These are phyloP conservation scores for Boletus coccyginus DNA, from an alignment of 768 basidiomycete genomes.

Conservation along the genomic window DNA sequence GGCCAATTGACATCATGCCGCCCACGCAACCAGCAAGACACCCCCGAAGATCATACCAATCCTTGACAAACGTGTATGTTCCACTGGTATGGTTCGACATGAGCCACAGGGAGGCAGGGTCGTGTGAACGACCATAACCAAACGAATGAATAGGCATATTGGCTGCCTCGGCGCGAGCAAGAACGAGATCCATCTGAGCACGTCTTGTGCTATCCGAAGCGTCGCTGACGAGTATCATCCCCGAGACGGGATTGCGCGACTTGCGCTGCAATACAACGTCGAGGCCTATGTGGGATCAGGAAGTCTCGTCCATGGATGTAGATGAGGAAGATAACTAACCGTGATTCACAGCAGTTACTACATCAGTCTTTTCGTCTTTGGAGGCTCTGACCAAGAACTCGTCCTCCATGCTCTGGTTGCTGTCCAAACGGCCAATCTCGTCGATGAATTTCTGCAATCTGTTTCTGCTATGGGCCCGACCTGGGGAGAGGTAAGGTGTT, in stretches of 20 bases:
- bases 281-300: conserved; percentile 49
- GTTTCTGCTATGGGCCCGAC: conserved; percentile 63
- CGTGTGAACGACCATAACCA: conserved; percentile 95
- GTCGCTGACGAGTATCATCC: conserved; percentile 92
- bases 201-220: conserved; percentile 88
- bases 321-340: conserved; percentile 41
- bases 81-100: conserved; percentile 98
- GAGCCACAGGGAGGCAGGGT: conserved; percentile 96
- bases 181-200: conserved; percentile 97
- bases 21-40: conserved; percentile 94
- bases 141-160: conserved; percentile 97
- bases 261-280: conserved; percentile 96
- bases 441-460: conserved; percentile 79
- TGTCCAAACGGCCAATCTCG: conserved; percentile 48
- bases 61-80: conserved; percentile 96
- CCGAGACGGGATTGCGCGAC: conserved; percentile 83
- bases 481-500: conserved; percentile 86
- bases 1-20: conserved; percentile 93
- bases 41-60: conserved; percentile 94
- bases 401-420: conserved; percentile 51
- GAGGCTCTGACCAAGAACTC: conserved; percentile 66
- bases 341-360: conserved; percentile 97
- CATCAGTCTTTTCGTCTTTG: conserved; percentile 93
- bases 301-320: neutral
- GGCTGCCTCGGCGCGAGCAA: conserved; percentile 94